Conservation (phyloP, 225 moss, liverwort and hornwort genomes). For the Polytrichum commune region DNA sequence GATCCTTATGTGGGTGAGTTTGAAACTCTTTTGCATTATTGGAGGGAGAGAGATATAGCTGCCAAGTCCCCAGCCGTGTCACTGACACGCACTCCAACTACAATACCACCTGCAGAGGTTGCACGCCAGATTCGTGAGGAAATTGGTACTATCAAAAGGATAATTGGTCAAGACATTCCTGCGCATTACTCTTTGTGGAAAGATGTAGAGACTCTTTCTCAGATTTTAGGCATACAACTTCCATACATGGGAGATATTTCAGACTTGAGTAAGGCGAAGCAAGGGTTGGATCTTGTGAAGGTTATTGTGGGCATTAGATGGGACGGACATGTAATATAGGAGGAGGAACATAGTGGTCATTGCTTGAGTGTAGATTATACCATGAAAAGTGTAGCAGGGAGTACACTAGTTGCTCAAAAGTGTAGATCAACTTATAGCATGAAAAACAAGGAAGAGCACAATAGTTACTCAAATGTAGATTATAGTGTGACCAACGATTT, state of each 20-base stretch:
- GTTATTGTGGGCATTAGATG: slow-evolving; percentile 16
- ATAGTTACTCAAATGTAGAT: too few relatives aligned
- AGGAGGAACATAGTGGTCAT: neutral
- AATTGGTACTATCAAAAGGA: slow-evolving; percentile 20
- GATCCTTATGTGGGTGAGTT: slow-evolving; percentile 22
- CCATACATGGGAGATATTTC: slow-evolving; percentile 38
- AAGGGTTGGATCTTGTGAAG: slow-evolving; percentile 23
- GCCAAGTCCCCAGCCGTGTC: slow-evolving; percentile 1
- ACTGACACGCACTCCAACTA: neutral
- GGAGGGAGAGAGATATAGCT: slow-evolving; percentile 16
- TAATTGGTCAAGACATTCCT: slow-evolving; percentile 26
- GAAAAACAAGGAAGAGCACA: too few relatives aligned
- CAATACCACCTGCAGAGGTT: slow-evolving; percentile 11
- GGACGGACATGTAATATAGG: neutral
- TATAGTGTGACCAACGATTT: too few relatives aligned
- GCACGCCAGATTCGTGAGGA: slow-evolving; percentile 26
- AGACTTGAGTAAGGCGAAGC: slow-evolving; percentile 26
- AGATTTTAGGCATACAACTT: slow-evolving; percentile 27
- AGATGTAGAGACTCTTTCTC: slow-evolving; percentile 17
- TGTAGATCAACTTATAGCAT: too few relatives aligned
- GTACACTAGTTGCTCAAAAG: too few relatives aligned
- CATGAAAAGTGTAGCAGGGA: too few relatives aligned
- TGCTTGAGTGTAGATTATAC: neutral
- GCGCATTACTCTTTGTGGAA: slow-evolving; percentile 28
- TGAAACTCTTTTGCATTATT: slow-evolving; percentile 17